Evolutionary conservation across 169 alveolate species (phyloP), one percentile per base, ranked within the genome.

Genomic region (Cryptosporidium canis): DNA sequence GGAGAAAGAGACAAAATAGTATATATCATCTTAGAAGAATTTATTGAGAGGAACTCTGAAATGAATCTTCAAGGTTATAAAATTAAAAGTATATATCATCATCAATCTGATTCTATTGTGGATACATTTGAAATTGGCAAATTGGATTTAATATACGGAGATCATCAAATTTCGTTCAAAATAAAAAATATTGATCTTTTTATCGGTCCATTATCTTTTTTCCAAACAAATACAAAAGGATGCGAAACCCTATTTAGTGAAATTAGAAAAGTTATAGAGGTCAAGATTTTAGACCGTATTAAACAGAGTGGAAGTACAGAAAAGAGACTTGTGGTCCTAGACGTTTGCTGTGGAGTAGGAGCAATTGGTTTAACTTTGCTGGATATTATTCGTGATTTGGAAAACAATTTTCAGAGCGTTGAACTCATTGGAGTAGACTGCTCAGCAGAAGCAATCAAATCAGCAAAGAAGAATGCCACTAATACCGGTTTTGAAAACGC

Each of bases 311-410:
- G 16, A 18, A 21, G n/a, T 14, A 2, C 12, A 12, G 37, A 35
- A 21, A 61, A 56, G 71, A 33, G 58, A 56, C 61, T 77, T 18
- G 18, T 39, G n/a, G 37, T 77, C 37, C 39, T 77, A 24, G 93
- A 91, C 65, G 55, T 91, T 48, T 91, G 93, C 58, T 85, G 92
- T 70, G 93, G 93, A 24, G 72, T 85, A 4, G 93, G 93, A 31
- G 70, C 92, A n/a, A 84, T 91, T 51, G 91, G 91, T 1, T 66
- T 91, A 43, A 65, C 85, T 33, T 66, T 83, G 3, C 85, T 84
- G 2, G 83, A 83, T 31, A 72, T 84, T 18, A 24, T 90, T 11
- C 51, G 47, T 7, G 84, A 67, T 47, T n/a, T 21, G 53, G 31
- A 56, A 35, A 41, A 33, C 29, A 44, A 41, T 53, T 45, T 37